Conservation (phyloP, 345 rosid genomes). For the Rhodamnia rubescens region DNA sequence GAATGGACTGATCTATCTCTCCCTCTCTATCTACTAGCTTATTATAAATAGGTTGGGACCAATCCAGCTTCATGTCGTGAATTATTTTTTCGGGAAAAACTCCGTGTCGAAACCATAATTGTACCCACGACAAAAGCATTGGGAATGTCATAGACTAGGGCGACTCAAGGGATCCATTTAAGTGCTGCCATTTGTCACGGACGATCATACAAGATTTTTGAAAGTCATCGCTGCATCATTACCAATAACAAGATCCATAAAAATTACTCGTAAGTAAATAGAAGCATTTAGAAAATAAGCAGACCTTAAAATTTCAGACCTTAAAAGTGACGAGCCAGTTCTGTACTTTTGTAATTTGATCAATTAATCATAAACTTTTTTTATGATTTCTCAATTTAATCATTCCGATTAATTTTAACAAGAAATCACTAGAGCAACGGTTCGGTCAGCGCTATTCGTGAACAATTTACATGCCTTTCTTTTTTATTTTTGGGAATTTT, state of each 20-base stretch:
- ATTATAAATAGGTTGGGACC: background rate
- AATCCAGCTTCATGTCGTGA: background rate
- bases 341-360: accelerated
- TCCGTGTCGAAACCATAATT: background rate
- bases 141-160: background rate
- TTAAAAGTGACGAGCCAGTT: background rate
- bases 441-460: too few species aligned
- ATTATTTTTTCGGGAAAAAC: background rate
- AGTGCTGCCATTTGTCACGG: background rate
- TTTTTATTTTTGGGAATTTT: background rate
- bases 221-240: background rate
- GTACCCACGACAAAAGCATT: background rate
- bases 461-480: background rate
- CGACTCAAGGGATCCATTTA: background rate
- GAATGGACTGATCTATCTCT: background rate
- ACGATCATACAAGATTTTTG: background rate
- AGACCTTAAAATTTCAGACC: background rate
- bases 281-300: background rate
- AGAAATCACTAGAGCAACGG: background rate
- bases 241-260: background rate
- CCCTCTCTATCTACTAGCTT: background rate
- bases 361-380: background rate
- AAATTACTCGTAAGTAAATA: background rate
- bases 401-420: accelerated
- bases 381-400: background rate